Evolutionary conservation across 2,329 filamentous ascomycete species (phyloP).

Genomic region (Trichoderma sp.): DNA sequence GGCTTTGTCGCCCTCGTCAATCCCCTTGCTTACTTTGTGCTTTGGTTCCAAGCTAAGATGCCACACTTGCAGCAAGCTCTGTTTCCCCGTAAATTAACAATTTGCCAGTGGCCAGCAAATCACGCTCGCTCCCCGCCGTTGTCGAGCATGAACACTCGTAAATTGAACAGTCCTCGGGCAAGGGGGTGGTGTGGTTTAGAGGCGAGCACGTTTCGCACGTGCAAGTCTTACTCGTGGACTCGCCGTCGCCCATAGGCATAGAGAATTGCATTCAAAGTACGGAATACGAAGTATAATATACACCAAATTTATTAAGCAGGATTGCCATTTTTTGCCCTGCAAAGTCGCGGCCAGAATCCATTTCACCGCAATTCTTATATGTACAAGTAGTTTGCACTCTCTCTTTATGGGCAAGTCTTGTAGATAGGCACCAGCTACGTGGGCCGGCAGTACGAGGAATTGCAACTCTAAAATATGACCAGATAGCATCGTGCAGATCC

Average conservation of each 20-base stretch:
- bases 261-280: not conserved
- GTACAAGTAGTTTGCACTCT: not conserved
- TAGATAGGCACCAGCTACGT: not conserved
- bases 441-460: slow-evolving; percentile 12
- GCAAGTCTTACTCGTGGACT: not conserved
- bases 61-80: slow-evolving; percentile 1
- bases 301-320: not conserved
- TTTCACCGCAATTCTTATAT: not conserved
- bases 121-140: slow-evolving; percentile 12
- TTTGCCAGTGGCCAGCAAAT: slow-evolving; percentile 19
- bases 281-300: not conserved
- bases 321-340: not conserved
- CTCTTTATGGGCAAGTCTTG: not conserved
- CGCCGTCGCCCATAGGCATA: not conserved
- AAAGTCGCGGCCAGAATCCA: not conserved
- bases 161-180: slow-evolving; percentile 5
- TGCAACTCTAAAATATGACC: slow-evolving; percentile 6
- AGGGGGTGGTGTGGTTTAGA: not conserved
- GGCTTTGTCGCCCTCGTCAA: not conserved
- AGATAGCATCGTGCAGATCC: slow-evolving; percentile 15
- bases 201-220: slow-evolving; percentile 18
- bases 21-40: not conserved
- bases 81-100: slow-evolving; percentile 26
- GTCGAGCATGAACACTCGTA: slow-evolving; percentile 8
- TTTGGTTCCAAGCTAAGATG: not conserved